phyloP scores from a whole-genome alignment of 1,284 basidiomycete species.

The Megacollybia platyphylla region DNA sequence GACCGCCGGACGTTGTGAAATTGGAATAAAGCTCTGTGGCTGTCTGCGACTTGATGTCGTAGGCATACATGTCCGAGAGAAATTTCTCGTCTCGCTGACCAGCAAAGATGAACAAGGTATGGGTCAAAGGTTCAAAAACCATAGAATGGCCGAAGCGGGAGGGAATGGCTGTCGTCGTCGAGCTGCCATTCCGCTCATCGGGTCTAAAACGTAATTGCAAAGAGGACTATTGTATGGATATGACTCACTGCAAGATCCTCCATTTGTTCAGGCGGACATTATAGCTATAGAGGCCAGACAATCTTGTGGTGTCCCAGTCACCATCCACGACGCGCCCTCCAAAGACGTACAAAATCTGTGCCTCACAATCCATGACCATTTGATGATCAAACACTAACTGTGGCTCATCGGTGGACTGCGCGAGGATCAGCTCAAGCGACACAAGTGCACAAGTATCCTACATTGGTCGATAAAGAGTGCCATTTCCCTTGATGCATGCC shows the following conservation, averaged over 20 bases:
- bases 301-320: conserved; percentile 42
- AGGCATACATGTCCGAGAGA: conserved; percentile 64
- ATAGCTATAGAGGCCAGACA: conserved; percentile 62
- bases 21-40: conserved; percentile 52
- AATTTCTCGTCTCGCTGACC: conserved; percentile 55
- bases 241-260: conserved; percentile 47
- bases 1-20: conserved; percentile 44
- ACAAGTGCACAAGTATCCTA: not conserved
- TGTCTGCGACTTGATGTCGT: conserved; percentile 44
- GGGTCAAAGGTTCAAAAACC: conserved; percentile 50
- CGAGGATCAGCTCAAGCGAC: conserved; percentile 10
- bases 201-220: conserved; percentile 13
- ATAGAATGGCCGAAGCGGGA: conserved; percentile 67
- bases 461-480: conserved; percentile 49
- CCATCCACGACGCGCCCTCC: conserved; percentile 66
- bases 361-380: conserved; percentile 64
- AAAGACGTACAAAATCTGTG: conserved; percentile 65
- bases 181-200: conserved; percentile 15
- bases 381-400: conserved; percentile 73
- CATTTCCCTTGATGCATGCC: conserved; percentile 49
- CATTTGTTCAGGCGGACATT: conserved; percentile 49
- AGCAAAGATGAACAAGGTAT: conserved; percentile 55
- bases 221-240: conserved; percentile 4
- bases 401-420: conserved; percentile 53
- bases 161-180: conserved; percentile 26